Base-by-base conservation (phyloP, 2,329 filamentous ascomycete genomes). In the Hortaea werneckii region DNA sequence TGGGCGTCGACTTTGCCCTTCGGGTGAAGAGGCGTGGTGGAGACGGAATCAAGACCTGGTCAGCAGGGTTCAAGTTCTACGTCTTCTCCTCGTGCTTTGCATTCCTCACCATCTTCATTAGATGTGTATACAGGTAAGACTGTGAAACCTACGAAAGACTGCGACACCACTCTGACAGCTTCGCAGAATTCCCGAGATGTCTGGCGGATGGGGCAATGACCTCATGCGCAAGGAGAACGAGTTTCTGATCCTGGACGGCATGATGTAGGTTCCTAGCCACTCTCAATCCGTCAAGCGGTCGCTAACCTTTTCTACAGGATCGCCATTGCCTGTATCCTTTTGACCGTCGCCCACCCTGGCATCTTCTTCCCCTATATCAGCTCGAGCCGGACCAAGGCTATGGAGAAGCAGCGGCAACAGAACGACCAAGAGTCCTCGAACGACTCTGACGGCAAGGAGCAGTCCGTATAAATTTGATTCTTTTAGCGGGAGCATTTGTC, bases 21-120 rank as follows among this genome's bases (percentile, higher is more conserved):
- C 47, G 42, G 50, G 20, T 48, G 45, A 5, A 41, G 39, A 41
- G 49, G 40, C 34, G 49, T 38, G 10, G 47, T 32, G 30, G 26
- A 20, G 35, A 40, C 40, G 34, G 12, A 58, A 40, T 70, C 67
- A 12, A 55, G 54, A 46, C 61, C 26, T n/a, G 43, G 44, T 47
- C 44, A 27, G 49, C 30, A 7, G 46, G 61, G 20, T 81, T 82
- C 65, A 67, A 67, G 45, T 67, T 67, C 9, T 83, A 82, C 60
- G 60, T 80, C 5, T 56, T 55, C n/a, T 76, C 74, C 8, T 67
- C 83, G 12, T 59, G 66, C 1, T 60, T 82, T 2, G 72, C 79
- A 2, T 80, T 79, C n/a, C 43, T 83, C 9, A 74, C 72, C 56
- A 80, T 86, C 57, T 78, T 85, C 53, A 76, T 78, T 54, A 70